These are phyloP conservation scores for Tetradesmus lagerheimii DNA, from an alignment of 139 green algal species.

Conservation along the genomic window DNA sequence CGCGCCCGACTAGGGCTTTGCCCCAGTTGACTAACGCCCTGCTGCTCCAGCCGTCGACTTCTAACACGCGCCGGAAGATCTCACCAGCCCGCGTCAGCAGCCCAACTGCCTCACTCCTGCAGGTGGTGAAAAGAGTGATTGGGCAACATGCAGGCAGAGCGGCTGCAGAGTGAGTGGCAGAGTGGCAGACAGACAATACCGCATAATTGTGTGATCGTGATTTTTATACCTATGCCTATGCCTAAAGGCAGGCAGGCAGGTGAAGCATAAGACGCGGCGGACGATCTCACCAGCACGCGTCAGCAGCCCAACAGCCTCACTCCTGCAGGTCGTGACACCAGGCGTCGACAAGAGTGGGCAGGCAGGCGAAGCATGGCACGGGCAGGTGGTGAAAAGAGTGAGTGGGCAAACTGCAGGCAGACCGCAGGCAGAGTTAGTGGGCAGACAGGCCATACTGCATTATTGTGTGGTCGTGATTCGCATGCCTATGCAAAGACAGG, in stretches of 20 bases:
- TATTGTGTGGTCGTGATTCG: too few species aligned
- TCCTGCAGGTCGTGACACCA: neutral
- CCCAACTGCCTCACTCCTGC: constrained; percentile 48
- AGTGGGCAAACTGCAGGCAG: too few species aligned
- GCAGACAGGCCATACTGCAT: too few species aligned
- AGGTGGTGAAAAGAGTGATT: neutral
- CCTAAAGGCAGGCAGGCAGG: neutral
- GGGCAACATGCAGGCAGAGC: neutral
- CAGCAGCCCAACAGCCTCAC: constrained; percentile 55
- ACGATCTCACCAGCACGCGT: constrained; percentile 60
- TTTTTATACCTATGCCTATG: too few species aligned
- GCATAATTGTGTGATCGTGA: too few species aligned
- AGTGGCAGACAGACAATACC: too few species aligned
- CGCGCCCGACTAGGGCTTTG: constrained; percentile 38
- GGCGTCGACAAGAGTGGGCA: neutral
- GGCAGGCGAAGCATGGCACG: neutral
- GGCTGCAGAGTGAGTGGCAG: neutral
- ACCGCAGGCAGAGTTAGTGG: neutral
- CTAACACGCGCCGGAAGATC: constrained; percentile 61
- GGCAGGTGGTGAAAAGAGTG: neutral
- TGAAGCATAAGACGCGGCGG: constrained; percentile 41
- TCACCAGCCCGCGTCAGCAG: constrained; percentile 63
- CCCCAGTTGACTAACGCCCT: constrained; percentile 56
- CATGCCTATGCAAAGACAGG: too few species aligned
- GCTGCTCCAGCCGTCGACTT: constrained; percentile 66